A percentile compares a stretch with the other conserved stretches of the same genome.
Evolutionary conservation across 495 filamentous ascomycete species (phyloP).

Genomic region (Tuber calosporum): DNA sequence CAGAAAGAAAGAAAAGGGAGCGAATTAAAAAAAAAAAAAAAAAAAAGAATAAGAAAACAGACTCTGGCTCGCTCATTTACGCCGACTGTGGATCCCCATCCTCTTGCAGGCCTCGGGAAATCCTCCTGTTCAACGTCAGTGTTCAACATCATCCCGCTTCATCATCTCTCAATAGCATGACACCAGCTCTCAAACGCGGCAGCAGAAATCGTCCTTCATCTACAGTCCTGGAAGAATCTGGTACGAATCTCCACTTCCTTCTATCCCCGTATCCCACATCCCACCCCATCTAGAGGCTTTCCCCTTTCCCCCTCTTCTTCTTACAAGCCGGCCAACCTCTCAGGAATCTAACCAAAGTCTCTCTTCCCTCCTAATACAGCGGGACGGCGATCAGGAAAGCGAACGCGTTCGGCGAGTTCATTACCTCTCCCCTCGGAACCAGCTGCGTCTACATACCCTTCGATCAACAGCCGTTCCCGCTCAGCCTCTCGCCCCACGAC

Average conservation of each 20-base stretch:
- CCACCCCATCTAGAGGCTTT: constrained; percentile 15
- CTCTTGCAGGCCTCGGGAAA: constrained; percentile 6
- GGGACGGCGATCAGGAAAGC: constrained; percentile 38
- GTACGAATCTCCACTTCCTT: constrained; percentile 26
- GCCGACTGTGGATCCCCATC: constrained; percentile 7
- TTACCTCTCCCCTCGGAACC: constrained; percentile 32
- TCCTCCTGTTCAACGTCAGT: background rate
- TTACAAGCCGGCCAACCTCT: constrained; percentile 39
- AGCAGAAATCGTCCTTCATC: constrained; percentile 41
- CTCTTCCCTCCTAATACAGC: constrained; percentile 36
- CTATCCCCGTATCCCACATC: constrained; percentile 8
- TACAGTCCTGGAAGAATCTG: constrained; percentile 39
- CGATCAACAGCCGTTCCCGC: constrained; percentile 27
- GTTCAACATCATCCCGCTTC: constrained; percentile 22
- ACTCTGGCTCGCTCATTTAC: background rate
- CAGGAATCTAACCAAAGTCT: constrained; percentile 41
- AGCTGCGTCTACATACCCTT: constrained; percentile 19
- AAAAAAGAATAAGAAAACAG: constrained; percentile 1
- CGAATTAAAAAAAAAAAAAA: background rate
- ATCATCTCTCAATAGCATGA: constrained; percentile 37
- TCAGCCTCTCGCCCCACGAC: constrained; percentile 31
- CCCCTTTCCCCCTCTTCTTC: constrained; percentile 32
- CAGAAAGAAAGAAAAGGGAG: background rate
- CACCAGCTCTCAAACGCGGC: constrained; percentile 40
- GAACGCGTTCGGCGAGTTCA: constrained; percentile 38